phyloP scores from a whole-genome alignment of 495 filamentous ascomycete genomes.

The Acidiella bohemica region DNA sequence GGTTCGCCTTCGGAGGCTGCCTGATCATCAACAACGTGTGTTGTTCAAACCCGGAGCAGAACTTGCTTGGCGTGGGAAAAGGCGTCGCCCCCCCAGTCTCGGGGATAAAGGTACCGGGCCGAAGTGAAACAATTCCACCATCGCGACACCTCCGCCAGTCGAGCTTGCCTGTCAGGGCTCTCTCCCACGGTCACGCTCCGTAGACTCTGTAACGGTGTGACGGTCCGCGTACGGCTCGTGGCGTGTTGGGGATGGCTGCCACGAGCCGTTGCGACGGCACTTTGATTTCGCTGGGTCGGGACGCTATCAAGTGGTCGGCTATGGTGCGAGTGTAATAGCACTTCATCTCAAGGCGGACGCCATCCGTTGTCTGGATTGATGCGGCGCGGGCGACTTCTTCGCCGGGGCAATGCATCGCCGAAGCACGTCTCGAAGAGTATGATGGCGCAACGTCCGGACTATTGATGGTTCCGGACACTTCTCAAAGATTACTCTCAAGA shows the following conservation, averaged over 20 bases:
- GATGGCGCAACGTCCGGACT: too few species aligned
- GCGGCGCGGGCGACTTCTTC: neutral
- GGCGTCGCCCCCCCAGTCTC: neutral
- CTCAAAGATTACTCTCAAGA: too few species aligned
- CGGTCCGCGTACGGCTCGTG: conserved; percentile 6
- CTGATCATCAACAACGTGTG: neutral
- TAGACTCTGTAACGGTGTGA: neutral
- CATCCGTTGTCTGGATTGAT: neutral
- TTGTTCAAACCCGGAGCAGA: too few species aligned
- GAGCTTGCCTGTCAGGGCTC: neutral
- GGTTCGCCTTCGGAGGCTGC: conserved; percentile 1
- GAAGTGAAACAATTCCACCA: conserved; percentile 1
- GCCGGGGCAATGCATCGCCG: neutral
- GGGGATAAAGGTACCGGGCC: neutral
- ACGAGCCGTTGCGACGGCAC: neutral
- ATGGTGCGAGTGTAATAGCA: neutral
- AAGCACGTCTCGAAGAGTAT: neutral
- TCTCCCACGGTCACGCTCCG: neutral
- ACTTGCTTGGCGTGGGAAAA: conserved; percentile 1
- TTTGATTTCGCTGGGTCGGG: neutral
- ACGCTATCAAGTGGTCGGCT: neutral
- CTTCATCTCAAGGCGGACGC: neutral
- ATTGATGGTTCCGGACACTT: too few species aligned
- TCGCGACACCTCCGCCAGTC: neutral
- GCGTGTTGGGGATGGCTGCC: neutral